Base-by-base conservation (phyloP, 495 filamentous ascomycete genomes). In the Haplographium delicatum region DNA sequence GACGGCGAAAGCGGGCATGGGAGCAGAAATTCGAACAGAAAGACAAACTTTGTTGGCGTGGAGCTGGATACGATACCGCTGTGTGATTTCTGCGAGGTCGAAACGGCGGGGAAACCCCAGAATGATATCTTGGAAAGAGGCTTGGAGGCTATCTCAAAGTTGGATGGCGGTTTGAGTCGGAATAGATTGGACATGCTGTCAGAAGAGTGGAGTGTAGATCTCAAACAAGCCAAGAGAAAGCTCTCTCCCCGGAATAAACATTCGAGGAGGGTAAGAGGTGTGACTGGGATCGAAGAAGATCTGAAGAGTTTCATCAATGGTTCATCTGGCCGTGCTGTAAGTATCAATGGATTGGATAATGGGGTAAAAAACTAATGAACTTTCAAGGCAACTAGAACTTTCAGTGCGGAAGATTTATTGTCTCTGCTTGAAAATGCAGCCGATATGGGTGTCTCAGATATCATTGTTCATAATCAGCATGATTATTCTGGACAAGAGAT, bases 81-180 rank as follows among this genome's bases (percentile, higher is more conserved):
- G 6, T 62, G 59, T 42, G 19, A 13, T 27, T 23, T 39, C 27
- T 62, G 59, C 37, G 18, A 33, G n/a, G 33, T 46, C 39, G 51
- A 57, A 22, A 55, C 39, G 4, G 38, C 23, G 18, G 54, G 46
- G 11, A 34, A 58, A 19, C 20, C 7, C 6, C 9, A 39, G 15
- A 16, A 27, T 1, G 3, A 25, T n/a, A 39, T 55, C 11, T 23
- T 56, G 23, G 39, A 61, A 34, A 50, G 33, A 19, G 58, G 58
- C 4, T 16, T 58, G 5, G 51, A 61, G 30, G 49, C 31, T 19
- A 47, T 58, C 3, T 42, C 50, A 16, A 52, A 20, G 26, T 49
- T 45, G 44, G 58, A 61, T 50, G 54, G 58, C 2, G 58, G 54
- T 3, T 51, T 61, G 47, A 58, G 50, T 46, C 24, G 51, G 13